phyloP scores from a whole-genome alignment of 2,329 filamentous ascomycete species.

The Colletotrichum godetiae region DNA sequence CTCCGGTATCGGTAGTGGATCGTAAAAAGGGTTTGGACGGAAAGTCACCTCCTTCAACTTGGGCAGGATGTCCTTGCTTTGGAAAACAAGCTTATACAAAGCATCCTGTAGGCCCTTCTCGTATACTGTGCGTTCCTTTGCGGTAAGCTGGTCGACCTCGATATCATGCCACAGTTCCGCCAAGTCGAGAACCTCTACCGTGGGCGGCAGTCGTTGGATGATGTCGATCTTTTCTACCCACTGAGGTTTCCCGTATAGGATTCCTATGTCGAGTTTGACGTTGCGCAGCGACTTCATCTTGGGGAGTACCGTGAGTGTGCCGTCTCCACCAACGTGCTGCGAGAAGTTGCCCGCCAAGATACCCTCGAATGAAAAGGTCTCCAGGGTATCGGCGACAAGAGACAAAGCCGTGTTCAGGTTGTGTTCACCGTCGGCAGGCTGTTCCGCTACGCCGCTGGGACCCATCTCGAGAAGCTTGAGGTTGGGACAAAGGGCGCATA shows the following conservation, averaged over 20 bases:
- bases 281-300: constrained; percentile 31
- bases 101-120: constrained; percentile 45
- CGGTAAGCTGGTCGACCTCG: constrained; percentile 21
- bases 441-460: constrained; percentile 26
- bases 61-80: constrained; percentile 12
- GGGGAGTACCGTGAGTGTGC: constrained; percentile 20
- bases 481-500: constrained; percentile 33
- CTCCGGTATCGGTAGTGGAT: constrained; percentile 25
- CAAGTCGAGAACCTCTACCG: constrained; percentile 24
- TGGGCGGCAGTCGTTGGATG: background rate
- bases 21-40: constrained; percentile 30
- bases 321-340: constrained; percentile 28
- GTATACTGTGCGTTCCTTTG: constrained; percentile 37
- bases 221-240: constrained; percentile 19
- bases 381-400: constrained; percentile 25
- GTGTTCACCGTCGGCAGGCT: constrained; percentile 31
- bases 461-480: constrained; percentile 33
- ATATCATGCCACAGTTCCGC: constrained; percentile 31
- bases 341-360: constrained; percentile 32
- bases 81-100: constrained; percentile 45
- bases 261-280: constrained; percentile 29
- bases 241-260: constrained; percentile 20
- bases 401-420: constrained; percentile 31
- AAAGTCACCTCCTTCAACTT: constrained; percentile 30
- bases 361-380: constrained; percentile 30